Conservation (phyloP, 1,284 basidiomycete genomes). For the Puccinia coronata region DNA sequence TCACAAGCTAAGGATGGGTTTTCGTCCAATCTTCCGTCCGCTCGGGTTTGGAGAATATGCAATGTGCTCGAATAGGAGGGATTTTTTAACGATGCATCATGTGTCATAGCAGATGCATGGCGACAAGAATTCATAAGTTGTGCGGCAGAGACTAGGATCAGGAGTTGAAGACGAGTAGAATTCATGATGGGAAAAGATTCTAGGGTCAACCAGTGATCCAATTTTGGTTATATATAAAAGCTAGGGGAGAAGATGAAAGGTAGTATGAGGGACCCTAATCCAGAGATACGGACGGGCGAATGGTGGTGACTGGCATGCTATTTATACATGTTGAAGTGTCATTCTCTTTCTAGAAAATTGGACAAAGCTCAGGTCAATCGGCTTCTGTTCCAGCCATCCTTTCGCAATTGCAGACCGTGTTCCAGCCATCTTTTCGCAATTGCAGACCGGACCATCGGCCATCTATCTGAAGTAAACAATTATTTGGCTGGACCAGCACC, state of each 20-base stretch:
- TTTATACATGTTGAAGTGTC: slow-evolving; percentile 1
- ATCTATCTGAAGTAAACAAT: too few relatives aligned
- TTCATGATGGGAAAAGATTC: neutral
- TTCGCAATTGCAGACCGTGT: neutral
- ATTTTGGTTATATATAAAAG: neutral
- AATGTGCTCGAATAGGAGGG: neutral
- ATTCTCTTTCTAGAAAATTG: neutral
- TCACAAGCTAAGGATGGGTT: neutral
- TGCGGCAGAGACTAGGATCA: neutral
- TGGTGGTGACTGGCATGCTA: neutral
- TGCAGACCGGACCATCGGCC: too few relatives aligned
- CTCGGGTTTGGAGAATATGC: neutral
- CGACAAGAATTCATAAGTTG: neutral
- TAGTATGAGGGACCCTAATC: neutral
- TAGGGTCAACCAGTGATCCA: slow-evolving; percentile 3
- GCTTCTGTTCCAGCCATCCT: neutral
- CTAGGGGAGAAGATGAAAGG: neutral
- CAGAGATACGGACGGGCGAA: neutral
- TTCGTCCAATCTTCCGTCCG: too few relatives aligned
- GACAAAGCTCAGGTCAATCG: neutral
- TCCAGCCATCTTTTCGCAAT: neutral
- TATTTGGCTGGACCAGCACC: too few relatives aligned
- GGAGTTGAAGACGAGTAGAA: neutral
- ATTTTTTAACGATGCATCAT: neutral
- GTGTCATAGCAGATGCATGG: neutral